Base-by-base conservation (phyloP, 73 alveolate species). In the Blepharisma stoltei region DNA sequence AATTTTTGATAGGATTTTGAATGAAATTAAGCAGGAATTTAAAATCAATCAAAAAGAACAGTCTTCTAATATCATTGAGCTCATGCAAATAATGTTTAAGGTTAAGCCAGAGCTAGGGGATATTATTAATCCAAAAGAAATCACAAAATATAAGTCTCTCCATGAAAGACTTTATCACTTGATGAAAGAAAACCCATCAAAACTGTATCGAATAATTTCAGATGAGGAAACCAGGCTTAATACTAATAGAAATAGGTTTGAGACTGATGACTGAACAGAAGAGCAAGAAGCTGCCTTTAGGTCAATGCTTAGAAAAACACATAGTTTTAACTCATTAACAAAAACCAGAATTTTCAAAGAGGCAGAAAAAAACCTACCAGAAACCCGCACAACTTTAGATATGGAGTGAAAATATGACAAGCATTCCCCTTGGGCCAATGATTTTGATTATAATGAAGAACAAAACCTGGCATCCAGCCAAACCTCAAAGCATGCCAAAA, bases 361-460 rank as follows among this genome's bases (percentile, higher is more conserved):
- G 67, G 18, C 23, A n/a, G 67, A 52, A 52, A 52, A 52, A 52
- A 14, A 52, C 23, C 18, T 52, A n/a, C 67, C 18, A 20, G 18
- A 52, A 52, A 52, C 18, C 23, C 67, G 23, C 32, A 14, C 67
- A 52, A 52, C 2, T 20, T 3, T n/a, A 20, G 18, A n/a, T 52
- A 52, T n/a, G 67, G 67, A 52, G 18, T 52, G 67, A 52, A 52
- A 52, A 52, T 52, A 52, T 52, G 67, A 52, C 23, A 14, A 20
- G 32, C 18, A 52, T 52, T 52, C 67, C 3, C 67, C 67, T n/a
- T 52, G 67, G 67, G 67, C 23, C 3, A 52, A 52, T 52, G 67
- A 52, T 52, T 52, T 52, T n/a, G 67, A 52, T n/a, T 52, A 52
- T 3, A 0, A 52, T 52, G 67, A 52, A n/a, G 18, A 52, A 3